Evolutionary conservation across 148 eudicot genomes (phyloP).

Genomic region (Cornus florida): DNA sequence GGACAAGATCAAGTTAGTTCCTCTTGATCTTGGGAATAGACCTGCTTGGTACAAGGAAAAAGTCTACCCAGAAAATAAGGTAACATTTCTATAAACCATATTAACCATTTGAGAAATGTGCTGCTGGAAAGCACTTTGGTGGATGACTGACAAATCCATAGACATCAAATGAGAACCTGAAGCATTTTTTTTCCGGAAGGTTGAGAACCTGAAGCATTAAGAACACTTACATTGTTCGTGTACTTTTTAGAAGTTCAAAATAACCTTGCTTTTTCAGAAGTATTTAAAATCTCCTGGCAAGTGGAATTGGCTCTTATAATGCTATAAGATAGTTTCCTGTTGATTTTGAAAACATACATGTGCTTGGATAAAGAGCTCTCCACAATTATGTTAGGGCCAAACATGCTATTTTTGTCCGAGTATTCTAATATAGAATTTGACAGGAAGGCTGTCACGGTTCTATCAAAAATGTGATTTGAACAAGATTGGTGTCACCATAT

Average conservation of each 20-base stretch:
- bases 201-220: not conserved
- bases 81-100: not conserved
- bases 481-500: not conserved
- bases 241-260: not conserved
- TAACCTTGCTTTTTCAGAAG: not conserved
- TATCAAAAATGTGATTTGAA: not conserved
- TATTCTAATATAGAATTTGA: not conserved
- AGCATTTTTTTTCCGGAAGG: too few relatives aligned
- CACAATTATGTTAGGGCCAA: not conserved
- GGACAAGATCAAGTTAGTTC: constrained; percentile 26
- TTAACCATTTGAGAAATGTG: not conserved
- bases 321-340: not conserved
- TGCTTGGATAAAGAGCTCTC: not conserved
- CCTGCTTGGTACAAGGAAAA: constrained; percentile 52
- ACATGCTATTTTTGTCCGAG: too few relatives aligned
- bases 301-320: not conserved
- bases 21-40: constrained; percentile 34
- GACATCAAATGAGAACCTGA: not conserved
- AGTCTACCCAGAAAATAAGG: constrained; percentile 52
- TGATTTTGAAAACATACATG: not conserved
- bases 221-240: too few relatives aligned
- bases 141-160: not conserved
- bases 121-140: not conserved
- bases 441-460: not conserved
- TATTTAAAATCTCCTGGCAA: not conserved